Evolutionary conservation across 2,329 filamentous ascomycete genomes (phyloP).

Genomic region (Colletotrichum lindemuthianum): DNA sequence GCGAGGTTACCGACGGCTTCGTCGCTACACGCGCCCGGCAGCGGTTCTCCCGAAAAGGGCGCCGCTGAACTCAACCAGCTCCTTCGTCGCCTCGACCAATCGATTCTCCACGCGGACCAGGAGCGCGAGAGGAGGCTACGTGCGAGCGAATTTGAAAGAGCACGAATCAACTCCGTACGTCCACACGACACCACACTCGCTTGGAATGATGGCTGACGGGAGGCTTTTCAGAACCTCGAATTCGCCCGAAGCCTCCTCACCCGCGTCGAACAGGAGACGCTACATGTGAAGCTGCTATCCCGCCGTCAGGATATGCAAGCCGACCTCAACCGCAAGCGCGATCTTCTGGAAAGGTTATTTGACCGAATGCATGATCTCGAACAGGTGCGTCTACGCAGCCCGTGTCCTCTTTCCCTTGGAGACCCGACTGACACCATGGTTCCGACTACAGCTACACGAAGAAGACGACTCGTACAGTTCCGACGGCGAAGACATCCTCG

Average conservation of each 20-base stretch:
- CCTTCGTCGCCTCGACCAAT: conserved; percentile 72
- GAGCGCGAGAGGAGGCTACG: conserved; percentile 67
- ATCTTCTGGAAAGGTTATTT: conserved; percentile 71
- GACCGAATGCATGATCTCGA: conserved; percentile 75
- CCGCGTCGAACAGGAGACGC: conserved; percentile 75
- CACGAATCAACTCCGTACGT: conserved; percentile 51
- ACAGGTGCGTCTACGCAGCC: conserved; percentile 56
- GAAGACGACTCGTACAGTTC: conserved; percentile 57
- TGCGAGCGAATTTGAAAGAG: conserved; percentile 72
- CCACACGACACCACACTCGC: background rate
- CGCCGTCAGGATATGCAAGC: conserved; percentile 70
- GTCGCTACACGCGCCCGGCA: conserved; percentile 6
- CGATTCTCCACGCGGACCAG: conserved; percentile 69
- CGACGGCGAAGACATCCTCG: conserved; percentile 67
- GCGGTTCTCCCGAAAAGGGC: conserved; percentile 42
- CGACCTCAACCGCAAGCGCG: conserved; percentile 72
- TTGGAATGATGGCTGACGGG: background rate
- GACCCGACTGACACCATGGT: conserved; percentile 46
- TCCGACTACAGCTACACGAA: conserved; percentile 44
- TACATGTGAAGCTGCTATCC: conserved; percentile 65
- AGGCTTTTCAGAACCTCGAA: conserved; percentile 69
- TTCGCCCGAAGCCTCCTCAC: conserved; percentile 76
- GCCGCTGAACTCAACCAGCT: conserved; percentile 69
- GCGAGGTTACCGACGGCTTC: conserved; percentile 27
- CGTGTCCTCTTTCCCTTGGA: conserved; percentile 13